Evolutionary conservation across 2,329 filamentous ascomycete genomes (phyloP), one percentile per base, ranked within the genome.

Genomic region (Lachnellula willkommii): DNA sequence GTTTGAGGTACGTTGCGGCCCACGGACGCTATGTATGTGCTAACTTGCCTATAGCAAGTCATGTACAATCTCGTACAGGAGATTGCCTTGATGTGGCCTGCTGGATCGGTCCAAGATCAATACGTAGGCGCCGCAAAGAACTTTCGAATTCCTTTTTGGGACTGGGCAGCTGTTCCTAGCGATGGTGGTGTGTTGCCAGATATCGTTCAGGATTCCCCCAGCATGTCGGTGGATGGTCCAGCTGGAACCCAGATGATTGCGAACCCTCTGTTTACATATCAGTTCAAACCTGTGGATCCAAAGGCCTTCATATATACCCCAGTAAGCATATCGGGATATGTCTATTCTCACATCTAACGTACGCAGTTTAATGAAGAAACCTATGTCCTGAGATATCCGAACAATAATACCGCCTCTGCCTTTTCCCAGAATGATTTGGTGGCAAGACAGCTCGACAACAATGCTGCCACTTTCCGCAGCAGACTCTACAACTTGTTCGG

Each of bases 401-500:
- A 75, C 2, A 70, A 66, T 26, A 66, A 70, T 48, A 68, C 68
- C 47, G 60, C 70, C 1, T 66, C 72, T 36, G 79, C 80, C 15
- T 67, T 68, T 9, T 88, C 85, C n/a, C 79, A 84, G 63, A 83
- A 88, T 60, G 72, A 79, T 4, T 70, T 77, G 20, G 77, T 87
- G 32, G 79, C 77, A 12, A 65, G 73, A 12, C 74, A 78, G 15
- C 68, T 86, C 15, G 75, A 81, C 59, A 75, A 74, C 26, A 80
- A 79, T 58, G 74, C 82, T 5, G 69, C 74, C 2, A 77, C 77
- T 14, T 76, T 85, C 39, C 80, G 84, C 65, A 77, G 83, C 60
- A 79, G 89, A 12, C 74, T 91, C 1, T 87, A 84, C 64, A 84
- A 82, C 51, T 74, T 90, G 1, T 81, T 88, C 59, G 82, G 84